These are phyloP conservation scores for Lomentospora prolificans DNA, from an alignment of 2,329 filamentous ascomycete genomes.

Conservation along the genomic window DNA sequence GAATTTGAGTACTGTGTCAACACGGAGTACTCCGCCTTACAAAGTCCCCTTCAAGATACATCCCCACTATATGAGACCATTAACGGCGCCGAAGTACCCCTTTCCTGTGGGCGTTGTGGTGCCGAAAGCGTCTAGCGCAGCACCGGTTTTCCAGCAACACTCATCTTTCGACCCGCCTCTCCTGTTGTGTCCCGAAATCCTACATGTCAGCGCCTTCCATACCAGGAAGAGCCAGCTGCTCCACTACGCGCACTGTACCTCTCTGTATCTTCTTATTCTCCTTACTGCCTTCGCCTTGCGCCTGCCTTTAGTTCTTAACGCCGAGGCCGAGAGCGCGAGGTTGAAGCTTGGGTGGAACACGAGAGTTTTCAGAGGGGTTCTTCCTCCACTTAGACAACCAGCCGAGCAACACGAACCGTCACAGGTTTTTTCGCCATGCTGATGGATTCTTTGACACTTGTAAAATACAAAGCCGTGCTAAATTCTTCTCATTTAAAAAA, in stretches of 20 bases:
- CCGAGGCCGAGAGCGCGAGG: constrained; percentile 9
- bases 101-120: background rate
- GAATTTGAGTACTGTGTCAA: no score
- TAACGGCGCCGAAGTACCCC: no score
- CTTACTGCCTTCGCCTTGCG: background rate
- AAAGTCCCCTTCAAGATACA: no score
- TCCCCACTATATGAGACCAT: no score
- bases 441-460: background rate
- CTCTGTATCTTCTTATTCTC: background rate
- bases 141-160: background rate
- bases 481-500: background rate
- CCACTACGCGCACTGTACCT: background rate
- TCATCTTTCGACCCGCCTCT: background rate
- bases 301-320: background rate
- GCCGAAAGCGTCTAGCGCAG: background rate
- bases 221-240: background rate
- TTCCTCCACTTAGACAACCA: background rate
- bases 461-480: background rate
- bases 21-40: no score
- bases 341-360: background rate
- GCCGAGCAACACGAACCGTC: background rate
- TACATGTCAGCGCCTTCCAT: background rate
- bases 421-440: no score
- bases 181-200: background rate
- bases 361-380: background rate